A percentile compares a stretch with the other conserved stretches of the same genome.
phyloP scores from a whole-genome alignment of 345 rosid genomes.

The Dipteronia sinensis region DNA sequence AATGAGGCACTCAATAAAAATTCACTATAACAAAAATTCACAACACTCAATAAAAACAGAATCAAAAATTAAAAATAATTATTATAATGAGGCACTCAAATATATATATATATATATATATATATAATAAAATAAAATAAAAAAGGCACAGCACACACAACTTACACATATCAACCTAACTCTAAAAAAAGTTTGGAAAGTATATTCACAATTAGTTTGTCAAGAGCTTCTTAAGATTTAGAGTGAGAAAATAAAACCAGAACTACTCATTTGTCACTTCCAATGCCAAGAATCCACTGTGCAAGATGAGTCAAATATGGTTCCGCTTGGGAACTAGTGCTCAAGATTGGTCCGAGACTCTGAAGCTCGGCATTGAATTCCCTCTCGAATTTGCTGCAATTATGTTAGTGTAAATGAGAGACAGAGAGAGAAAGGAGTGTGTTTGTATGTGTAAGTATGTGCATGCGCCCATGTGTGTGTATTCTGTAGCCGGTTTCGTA shows the following conservation, averaged over 20 bases:
- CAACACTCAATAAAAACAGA: not conserved
- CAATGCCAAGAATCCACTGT: slow-evolving; percentile 81
- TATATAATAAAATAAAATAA: not conserved
- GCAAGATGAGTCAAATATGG: slow-evolving; percentile 97
- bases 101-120: not conserved
- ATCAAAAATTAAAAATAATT: not conserved
- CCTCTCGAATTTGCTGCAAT: slow-evolving; percentile 77
- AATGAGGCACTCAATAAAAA: too few relatives aligned
- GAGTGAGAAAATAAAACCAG: not conserved
- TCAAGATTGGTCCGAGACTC: slow-evolving; percentile 79
- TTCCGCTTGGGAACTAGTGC: slow-evolving; percentile 83
- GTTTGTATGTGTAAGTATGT: not conserved
- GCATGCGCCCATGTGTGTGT: not conserved
- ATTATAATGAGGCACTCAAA: not conserved
- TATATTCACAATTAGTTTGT: not conserved
- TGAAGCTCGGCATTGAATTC: slow-evolving; percentile 86
- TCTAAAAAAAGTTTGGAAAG: not conserved
- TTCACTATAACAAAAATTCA: too few relatives aligned
- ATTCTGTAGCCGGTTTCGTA: slow-evolving; percentile 9
- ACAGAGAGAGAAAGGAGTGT: not conserved
- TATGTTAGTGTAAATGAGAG: not conserved
- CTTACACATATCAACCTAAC: not conserved
- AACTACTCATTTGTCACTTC: slow-evolving; percentile 45
- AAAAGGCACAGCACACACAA: not conserved
- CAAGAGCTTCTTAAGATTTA: not conserved